A percentile compares a stretch with the other conserved stretches of the same genome.
These are phyloP conservation scores for Apiotrichum akiyoshidainum DNA, from an alignment of 1,284 basidiomycete species.

Conservation along the genomic window DNA sequence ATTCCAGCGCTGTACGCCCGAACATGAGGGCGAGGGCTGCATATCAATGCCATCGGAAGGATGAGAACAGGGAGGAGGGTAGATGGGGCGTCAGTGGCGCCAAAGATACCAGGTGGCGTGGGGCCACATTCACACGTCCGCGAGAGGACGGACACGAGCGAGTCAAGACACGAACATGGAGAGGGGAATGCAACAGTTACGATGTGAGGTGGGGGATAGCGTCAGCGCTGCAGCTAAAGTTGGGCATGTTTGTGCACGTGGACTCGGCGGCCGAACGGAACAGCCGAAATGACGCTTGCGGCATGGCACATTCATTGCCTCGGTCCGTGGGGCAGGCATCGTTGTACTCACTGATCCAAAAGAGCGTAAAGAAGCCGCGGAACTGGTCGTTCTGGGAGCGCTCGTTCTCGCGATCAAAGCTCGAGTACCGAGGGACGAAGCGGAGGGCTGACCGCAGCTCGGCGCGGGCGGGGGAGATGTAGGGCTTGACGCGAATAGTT, in stretches of 20 bases:
- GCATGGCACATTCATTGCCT: not conserved
- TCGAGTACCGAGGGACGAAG: constrained; percentile 77
- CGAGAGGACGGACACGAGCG: too few species aligned
- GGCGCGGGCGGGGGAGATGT: constrained; percentile 39
- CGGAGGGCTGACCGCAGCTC: constrained; percentile 63
- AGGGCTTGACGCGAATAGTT: constrained; percentile 42
- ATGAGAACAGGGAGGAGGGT: not conserved
- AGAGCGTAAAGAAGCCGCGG: constrained; percentile 87
- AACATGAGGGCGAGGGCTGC: constrained; percentile 77
- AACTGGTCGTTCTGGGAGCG: constrained; percentile 72
- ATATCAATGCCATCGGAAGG: constrained; percentile 23
- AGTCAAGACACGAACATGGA: not conserved
- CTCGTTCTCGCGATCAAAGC: constrained; percentile 77
- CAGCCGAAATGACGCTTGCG: too few species aligned
- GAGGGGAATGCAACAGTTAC: not conserved
- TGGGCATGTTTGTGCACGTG: too few species aligned
- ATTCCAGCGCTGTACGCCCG: constrained; percentile 68
- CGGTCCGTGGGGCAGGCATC: not conserved
- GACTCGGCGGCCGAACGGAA: too few species aligned
- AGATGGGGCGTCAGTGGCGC: not conserved
- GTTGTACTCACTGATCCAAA: constrained; percentile 60
- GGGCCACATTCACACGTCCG: not conserved
- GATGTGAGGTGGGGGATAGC: too few species aligned
- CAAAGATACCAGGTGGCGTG: not conserved
- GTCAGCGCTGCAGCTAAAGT: too few species aligned